A percentile compares a stretch with the other conserved stretches of the same genome.
Conservation (phyloP, 306 rosid species). For the Cicer pinnatifidum region DNA sequence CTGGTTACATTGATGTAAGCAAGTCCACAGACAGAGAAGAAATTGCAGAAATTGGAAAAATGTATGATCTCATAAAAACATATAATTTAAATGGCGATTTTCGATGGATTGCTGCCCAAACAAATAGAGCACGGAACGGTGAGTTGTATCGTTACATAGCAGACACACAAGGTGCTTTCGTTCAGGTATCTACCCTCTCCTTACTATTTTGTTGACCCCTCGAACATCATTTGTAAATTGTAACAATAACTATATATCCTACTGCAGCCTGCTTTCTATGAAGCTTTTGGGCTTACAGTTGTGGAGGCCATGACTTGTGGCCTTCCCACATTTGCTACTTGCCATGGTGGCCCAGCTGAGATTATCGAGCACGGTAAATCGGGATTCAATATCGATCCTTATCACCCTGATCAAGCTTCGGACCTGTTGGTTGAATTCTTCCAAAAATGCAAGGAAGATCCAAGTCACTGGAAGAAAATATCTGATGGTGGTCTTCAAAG, state of each 20-base stretch:
- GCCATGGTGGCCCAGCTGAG: slow-evolving; percentile 97
- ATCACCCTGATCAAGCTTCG: slow-evolving; percentile 80
- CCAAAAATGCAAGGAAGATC: slow-evolving; percentile 65
- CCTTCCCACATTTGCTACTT: slow-evolving; percentile 89
- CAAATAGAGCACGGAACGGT: slow-evolving; percentile 88
- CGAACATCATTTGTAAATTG: slow-evolving; percentile 9
- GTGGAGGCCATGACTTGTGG: slow-evolving; percentile 96
- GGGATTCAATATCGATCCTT: slow-evolving; percentile 92
- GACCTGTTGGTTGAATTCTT: slow-evolving; percentile 68
- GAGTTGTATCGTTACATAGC: slow-evolving; percentile 92
- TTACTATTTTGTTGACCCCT: slow-evolving; percentile 14
- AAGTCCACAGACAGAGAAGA: slow-evolving; percentile 92
- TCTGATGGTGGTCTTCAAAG: slow-evolving; percentile 82
- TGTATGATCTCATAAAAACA: slow-evolving; percentile 69
- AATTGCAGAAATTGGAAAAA: slow-evolving; percentile 85
- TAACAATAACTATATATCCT: background rate
- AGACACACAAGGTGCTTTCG: slow-evolving; percentile 81
- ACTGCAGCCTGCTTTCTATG: slow-evolving; percentile 91
- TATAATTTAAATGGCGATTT: slow-evolving; percentile 69
- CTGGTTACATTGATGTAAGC: slow-evolving; percentile 76
- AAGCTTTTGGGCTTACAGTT: slow-evolving; percentile 97
- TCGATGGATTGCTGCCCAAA: slow-evolving; percentile 92
- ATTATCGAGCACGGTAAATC: slow-evolving; percentile 83
- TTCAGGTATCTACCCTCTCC: slow-evolving; percentile 63
- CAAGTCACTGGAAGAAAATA: slow-evolving; percentile 69